phyloP scores from a whole-genome alignment of 208 protist species.

The Trypanosoma vivax region DNA sequence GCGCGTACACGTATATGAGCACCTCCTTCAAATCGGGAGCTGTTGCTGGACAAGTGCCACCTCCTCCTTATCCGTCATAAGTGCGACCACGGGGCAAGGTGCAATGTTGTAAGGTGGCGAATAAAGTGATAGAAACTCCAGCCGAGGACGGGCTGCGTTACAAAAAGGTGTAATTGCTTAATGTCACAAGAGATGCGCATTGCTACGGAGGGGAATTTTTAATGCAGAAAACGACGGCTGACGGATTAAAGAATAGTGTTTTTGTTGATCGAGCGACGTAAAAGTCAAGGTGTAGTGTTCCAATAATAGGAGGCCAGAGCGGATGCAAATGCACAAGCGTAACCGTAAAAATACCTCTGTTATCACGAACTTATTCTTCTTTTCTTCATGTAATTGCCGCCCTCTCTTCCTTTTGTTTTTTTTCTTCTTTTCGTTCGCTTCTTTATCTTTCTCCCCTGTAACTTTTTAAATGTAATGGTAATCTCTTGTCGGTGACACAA shows the following conservation, averaged over 20 bases:
- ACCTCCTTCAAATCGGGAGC: conserved; percentile 12
- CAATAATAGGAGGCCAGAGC: too few relatives aligned
- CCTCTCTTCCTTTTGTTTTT: not conserved
- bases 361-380: too few relatives aligned
- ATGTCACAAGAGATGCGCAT: too few relatives aligned
- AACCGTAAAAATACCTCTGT: too few relatives aligned
- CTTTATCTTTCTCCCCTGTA: not conserved
- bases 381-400: not conserved
- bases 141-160: not conserved
- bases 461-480: not conserved
- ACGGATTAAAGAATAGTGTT: too few relatives aligned
- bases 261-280: too few relatives aligned
- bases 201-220: too few relatives aligned
- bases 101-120: not conserved
- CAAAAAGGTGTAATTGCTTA: too few relatives aligned
- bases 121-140: not conserved
- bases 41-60: not conserved
- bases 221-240: too few relatives aligned
- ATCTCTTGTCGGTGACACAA: not conserved
- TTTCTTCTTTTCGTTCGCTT: not conserved
- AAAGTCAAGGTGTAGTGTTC: too few relatives aligned
- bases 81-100: not conserved
- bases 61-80: conserved; percentile 14
- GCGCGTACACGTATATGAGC: conserved; percentile 21
- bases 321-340: too few relatives aligned